Evolutionary conservation across 495 filamentous ascomycete genomes (phyloP), one percentile per base, ranked within the genome.

Genomic region (Acidomyces sp.): DNA sequence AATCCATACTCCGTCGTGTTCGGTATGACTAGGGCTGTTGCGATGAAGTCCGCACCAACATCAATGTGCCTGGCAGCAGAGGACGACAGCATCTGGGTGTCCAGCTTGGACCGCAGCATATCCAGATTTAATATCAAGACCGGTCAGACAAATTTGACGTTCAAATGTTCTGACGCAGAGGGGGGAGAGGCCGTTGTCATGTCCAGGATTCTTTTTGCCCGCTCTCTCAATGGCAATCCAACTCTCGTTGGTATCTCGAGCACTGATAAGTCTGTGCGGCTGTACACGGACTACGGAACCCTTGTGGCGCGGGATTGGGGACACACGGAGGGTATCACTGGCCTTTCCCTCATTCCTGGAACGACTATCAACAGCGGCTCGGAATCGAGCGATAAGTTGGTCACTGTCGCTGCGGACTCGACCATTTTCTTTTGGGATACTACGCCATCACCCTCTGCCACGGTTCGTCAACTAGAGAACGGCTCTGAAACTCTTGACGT

Each of bases 281-380:
- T 96, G 3, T 96, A 97, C 55, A 82, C 92, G 46, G 76, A 80
- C 32, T 70, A 71, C 28, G 88, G 87, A 11, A 56, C 64, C 18
- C 75, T 97, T 46, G 62, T 95, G 37, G 78, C 82, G 19, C 77
- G 82, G 26, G 90, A 93, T 58, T 93, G 85, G 69, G 92, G 90
- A 11, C 90, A 97, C 54, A 92, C 84, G 0, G 86, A 93, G 54
- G 80, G 85, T 29, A 78, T 96, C 29, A 90, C 83, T 29, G 86
- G 80, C 54, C 70, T 87, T 26, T 66, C 75, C n/a, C 56, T 95
- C 10, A 50, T 93, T 3, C n/a, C n/a, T n/a, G 35, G 45, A 6
- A 30, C 26, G 15, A 34, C 37, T 9, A 2, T 7, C 6, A 42
- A 54, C 19, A 29, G 27, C 3, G 33, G 37, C 6, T 13, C 16